Evolutionary conservation across 2,329 filamentous ascomycete genomes (phyloP), one percentile per base, ranked within the genome.

Genomic region (Diaporthe caulivora): DNA sequence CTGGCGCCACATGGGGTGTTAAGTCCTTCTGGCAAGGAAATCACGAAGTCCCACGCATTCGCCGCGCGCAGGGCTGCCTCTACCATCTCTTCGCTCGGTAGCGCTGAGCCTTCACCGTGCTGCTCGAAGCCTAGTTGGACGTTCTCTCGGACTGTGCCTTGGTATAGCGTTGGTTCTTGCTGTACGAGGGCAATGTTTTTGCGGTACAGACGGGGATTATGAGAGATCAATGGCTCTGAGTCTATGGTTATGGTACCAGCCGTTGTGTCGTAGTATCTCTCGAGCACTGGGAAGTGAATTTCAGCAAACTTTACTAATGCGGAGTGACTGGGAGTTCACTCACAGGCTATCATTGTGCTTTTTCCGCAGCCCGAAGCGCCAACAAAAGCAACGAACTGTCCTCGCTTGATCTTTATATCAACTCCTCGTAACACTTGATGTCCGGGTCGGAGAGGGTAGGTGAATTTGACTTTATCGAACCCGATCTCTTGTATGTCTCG

Each of bases 121-220:
- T 77, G 75, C 60, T 80, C 75, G 5, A 80, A 76, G 8, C 80
- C 81, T 1, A 82, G 74, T 10, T 79, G 74, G 47, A 82, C 78
- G 71, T 82, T 82, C 31, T 81, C 79, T 8, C 78, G 74, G 29
- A 81, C 74, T 0, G 84, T 85, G 31, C 88, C 88, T 74, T 86
- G 88, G 79, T 90, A 89, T 10, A 91, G 81, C 21, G 89, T 87
- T 0, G 89, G 87, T 76, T 91, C 89, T 76, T 91, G 89, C 0
- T 89, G 87, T 18, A 91, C 90, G 1, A 74, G 54, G n/a, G 62
- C 55, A 90, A 87, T 4, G 87, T 89, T n/a, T 90, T 84, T 62
- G 85, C 86, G 76, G 17, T 74, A 69, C 84, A 84, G 75, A 88
- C 88, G 86, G 18, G 89, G 87, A 18, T 54, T 58, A 31, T 91